Base-by-base conservation (phyloP, 2,329 filamentous ascomycete species). In the Colletotrichum tanaceti region DNA sequence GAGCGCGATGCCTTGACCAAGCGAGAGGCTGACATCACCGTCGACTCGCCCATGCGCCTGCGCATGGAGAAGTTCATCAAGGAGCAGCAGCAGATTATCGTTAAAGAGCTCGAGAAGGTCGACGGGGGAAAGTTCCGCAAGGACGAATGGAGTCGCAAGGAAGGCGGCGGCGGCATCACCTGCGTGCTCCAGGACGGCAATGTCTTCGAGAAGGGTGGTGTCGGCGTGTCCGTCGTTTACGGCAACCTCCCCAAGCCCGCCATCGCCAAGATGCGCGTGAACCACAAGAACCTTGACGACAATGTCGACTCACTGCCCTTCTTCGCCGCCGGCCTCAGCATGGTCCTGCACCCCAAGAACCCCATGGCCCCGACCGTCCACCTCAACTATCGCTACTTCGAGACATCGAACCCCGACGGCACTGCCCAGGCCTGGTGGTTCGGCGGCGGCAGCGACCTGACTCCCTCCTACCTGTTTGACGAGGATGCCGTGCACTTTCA, bases 401-500 rank as follows among this genome's bases (percentile, higher is more conserved):
- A 99, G 84, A 99, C 96, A 1, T 92, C 93, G 70, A 92, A 95
- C 74, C 88, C 91, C 10, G 91, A 95, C 74, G 93, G 92, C 50
- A 91, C 86, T 72, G 90, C 86, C 60, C 93, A 95, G 72, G 91
- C 94, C 9, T 99, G 96, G 95, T 99, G 96, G 96, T 99, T 97
- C 75, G 96, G 96, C 72, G 96, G 96, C 58, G 96, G 96, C 65
- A 94, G 93, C 61, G 96, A 99, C 80, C 82, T 99, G 73, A 99
- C 96, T 14, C 96, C 96, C 0, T 90, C 87, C 46, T 99, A 98
- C 78, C 88, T 99, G 39, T 98, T 97, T 81, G 95, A 98, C 74
- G 96, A 99, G 79, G 96, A 99, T 79, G 95, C 93, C 44, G 92
- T 97, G 66, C 95, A 98, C 80, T 99, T 99, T 87, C 96, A 99